Percentiles rank a stretch among this genome's conserved stretches.
Conservation (phyloP, 139 green algal genomes). For the Micromonas commoda region DNA sequence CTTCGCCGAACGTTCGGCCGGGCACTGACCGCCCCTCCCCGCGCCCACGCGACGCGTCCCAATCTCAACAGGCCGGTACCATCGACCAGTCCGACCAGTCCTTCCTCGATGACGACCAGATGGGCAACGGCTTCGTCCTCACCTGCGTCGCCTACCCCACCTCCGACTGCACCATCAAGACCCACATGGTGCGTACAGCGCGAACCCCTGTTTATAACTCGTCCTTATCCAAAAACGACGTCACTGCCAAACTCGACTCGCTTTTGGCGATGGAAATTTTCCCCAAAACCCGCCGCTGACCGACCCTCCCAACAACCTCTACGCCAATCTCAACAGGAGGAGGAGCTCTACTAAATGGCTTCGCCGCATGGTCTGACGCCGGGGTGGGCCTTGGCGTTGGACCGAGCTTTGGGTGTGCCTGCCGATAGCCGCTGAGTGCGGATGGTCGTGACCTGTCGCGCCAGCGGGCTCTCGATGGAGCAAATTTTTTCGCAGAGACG, state of each 20-base stretch:
- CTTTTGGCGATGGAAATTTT: neutral
- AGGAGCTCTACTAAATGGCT: conserved; percentile 58
- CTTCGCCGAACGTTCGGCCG: neutral
- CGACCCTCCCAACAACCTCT: neutral
- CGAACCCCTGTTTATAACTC: no score
- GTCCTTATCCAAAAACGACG: no score
- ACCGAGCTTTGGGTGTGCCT: no score
- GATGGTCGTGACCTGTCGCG: no score
- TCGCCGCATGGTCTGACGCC: no score
- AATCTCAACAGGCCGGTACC: conserved; percentile 48
- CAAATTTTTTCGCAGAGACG: no score
- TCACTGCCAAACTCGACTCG: no score
- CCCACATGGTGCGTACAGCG: conserved; percentile 46
- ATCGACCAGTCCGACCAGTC: conserved; percentile 83
- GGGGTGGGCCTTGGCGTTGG: no score
- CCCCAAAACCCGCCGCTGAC: neutral
- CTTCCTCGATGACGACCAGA: conserved; percentile 85
- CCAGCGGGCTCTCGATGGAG: no score
- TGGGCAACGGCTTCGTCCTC: conserved; percentile 75
- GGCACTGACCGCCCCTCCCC: neutral
- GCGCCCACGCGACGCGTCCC: neutral
- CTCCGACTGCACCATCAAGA: conserved; percentile 69
- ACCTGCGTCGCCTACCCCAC: conserved; percentile 88
- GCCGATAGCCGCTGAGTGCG: no score
- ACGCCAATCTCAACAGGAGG: conserved; percentile 45